These are phyloP conservation scores for Colletotrichum gigasporum DNA, from an alignment of 2,329 filamentous ascomycete species.

Conservation along the genomic window DNA sequence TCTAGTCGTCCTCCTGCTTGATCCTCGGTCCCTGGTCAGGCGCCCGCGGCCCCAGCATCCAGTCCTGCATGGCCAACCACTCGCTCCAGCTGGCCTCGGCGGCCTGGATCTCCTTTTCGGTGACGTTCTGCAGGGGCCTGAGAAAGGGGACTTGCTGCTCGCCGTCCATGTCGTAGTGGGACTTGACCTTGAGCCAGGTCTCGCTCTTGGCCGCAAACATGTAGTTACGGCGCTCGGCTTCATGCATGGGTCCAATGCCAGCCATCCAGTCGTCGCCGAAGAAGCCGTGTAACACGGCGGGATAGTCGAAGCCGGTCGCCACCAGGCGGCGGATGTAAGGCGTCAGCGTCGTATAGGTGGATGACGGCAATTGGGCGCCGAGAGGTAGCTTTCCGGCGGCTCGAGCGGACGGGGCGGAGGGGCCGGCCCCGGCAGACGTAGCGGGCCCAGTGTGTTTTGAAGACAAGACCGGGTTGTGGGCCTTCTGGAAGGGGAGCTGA, in stretches of 20 bases:
- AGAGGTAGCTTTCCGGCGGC: constrained; percentile 42
- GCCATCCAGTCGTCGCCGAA: constrained; percentile 93
- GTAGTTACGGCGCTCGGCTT: constrained; percentile 92
- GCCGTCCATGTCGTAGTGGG: constrained; percentile 86
- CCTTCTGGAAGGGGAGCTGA: constrained; percentile 83
- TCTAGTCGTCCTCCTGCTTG: constrained; percentile 24
- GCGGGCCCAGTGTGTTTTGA: constrained; percentile 45
- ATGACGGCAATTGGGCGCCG: constrained; percentile 37
- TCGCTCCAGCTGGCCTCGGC: constrained; percentile 91
- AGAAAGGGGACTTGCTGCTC: constrained; percentile 90
- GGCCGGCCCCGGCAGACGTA: constrained; percentile 42
- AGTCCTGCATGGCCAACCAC: constrained; percentile 97
- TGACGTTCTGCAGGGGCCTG: constrained; percentile 79
- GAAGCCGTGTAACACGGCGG: constrained; percentile 89
- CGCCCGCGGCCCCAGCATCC: constrained; percentile 91
- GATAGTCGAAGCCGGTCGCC: constrained; percentile 89
- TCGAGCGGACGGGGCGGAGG: constrained; percentile 39
- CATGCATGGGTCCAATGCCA: constrained; percentile 84
- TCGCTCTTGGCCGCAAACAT: constrained; percentile 94
- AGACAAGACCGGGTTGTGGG: constrained; percentile 53
- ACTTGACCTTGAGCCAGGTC: constrained; percentile 88
- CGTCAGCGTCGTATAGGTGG: constrained; percentile 71
- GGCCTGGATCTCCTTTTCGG: constrained; percentile 80
- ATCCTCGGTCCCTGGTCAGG: constrained; percentile 48
- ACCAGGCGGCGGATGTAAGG: constrained; percentile 92